Conservation (phyloP, 169 alveolate species). For the Eimeria necatrix region DNA sequence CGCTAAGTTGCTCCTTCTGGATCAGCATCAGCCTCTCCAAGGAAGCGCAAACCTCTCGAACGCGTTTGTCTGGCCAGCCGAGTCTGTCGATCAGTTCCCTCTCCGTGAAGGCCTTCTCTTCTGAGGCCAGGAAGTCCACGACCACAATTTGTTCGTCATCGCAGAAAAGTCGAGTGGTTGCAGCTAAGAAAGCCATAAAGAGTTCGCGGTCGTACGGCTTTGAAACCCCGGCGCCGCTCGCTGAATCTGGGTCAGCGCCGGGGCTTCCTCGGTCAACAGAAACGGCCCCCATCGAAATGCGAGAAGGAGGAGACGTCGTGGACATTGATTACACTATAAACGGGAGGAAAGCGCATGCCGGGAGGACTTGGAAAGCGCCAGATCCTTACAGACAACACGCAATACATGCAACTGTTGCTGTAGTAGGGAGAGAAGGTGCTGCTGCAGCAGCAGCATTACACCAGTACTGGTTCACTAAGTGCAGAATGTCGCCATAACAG, state of each 20-base stretch:
- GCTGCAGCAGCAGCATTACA: too few species aligned
- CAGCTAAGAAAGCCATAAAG: constrained; percentile 70
- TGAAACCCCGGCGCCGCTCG: background rate
- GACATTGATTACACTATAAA: constrained; percentile 1
- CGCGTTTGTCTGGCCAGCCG: constrained; percentile 79
- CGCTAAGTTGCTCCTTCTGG: constrained; percentile 69
- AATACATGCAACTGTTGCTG: too few species aligned
- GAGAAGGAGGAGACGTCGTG: constrained; percentile 13
- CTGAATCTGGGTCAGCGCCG: background rate
- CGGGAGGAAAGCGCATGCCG: background rate
- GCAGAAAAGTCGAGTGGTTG: constrained; percentile 76
- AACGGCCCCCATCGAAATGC: constrained; percentile 11
- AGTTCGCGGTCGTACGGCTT: constrained; percentile 68
- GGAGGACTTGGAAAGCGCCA: background rate
- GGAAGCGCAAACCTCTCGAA: constrained; percentile 79
- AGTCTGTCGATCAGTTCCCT: constrained; percentile 73
- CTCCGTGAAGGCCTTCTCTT: constrained; percentile 80
- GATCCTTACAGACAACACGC: too few species aligned
- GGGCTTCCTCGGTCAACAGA: constrained; percentile 16
- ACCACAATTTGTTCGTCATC: constrained; percentile 80
- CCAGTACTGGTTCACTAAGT: too few species aligned
- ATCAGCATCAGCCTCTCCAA: constrained; percentile 62
- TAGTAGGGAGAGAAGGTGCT: too few species aligned
- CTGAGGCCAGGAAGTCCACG: constrained; percentile 74
- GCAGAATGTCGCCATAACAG: too few species aligned